A percentile compares a stretch with the other conserved stretches of the same genome.
These are phyloP conservation scores for Magnolia changhungtana DNA, from an alignment of 164 flowering plant species.

Conservation along the genomic window DNA sequence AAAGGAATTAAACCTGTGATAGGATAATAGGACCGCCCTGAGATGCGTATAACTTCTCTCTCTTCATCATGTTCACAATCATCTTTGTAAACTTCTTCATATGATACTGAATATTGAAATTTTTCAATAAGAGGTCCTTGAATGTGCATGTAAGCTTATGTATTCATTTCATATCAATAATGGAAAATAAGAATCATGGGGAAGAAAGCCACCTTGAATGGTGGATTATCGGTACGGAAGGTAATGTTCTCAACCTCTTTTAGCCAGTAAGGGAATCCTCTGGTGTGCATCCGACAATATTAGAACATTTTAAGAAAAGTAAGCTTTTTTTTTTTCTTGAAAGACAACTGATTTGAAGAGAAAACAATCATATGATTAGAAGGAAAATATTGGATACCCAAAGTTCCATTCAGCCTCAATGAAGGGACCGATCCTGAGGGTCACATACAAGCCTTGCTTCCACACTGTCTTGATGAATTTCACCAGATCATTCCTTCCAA, in stretches of 20 bases:
- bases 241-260: conserved; percentile 59
- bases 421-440: conserved; percentile 13
- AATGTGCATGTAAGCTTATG: neutral
- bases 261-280: conserved; percentile 91
- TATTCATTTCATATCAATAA: neutral
- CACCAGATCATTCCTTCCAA: conserved; percentile 8
- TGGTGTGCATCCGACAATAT: conserved; percentile 13
- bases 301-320: neutral
- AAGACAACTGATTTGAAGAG: neutral
- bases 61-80: conserved; percentile 41
- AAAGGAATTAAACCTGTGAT: conserved; percentile 29
- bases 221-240: conserved; percentile 60
- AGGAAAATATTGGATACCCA: neutral
- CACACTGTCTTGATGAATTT: conserved; percentile 8
- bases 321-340: neutral
- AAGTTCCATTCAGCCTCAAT: conserved; percentile 13
- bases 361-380: neutral
- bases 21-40: conserved; percentile 67
- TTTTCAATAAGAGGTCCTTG: neutral
- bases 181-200: neutral
- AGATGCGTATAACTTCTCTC: conserved; percentile 41
- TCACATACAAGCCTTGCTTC: conserved; percentile 9
- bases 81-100: conserved; percentile 41
- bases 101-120: conserved; percentile 28
- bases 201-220: conserved; percentile 51